A percentile compares a stretch with the other conserved stretches of the same genome.
Conservation (phyloP, 306 rosid species). For the Bauhinia variegata region DNA sequence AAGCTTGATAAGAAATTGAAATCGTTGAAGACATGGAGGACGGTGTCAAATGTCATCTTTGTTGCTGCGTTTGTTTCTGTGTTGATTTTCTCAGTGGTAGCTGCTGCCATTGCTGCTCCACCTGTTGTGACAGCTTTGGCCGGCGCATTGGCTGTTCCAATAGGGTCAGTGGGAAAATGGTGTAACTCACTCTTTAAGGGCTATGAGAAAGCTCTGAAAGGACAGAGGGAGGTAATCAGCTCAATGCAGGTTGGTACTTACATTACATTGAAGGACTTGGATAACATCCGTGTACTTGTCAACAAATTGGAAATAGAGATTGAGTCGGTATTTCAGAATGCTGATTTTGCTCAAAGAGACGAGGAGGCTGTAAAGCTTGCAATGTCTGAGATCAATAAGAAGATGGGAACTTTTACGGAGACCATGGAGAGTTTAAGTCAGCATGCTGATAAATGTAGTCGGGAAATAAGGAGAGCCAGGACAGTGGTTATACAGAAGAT, state of each 20-base stretch:
- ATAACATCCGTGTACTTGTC: conserved; percentile 55
- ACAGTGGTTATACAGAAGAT: conserved; percentile 66
- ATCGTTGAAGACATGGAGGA: conserved; percentile 65
- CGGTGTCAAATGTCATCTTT: conserved; percentile 72
- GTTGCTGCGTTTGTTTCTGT: conserved; percentile 72
- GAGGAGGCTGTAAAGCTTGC: conserved; percentile 72
- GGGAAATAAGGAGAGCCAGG: conserved; percentile 68
- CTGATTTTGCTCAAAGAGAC: conserved; percentile 68
- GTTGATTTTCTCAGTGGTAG: conserved; percentile 83
- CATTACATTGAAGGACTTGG: conserved; percentile 64
- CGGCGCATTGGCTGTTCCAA: conserved; percentile 73
- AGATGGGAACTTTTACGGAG: conserved; percentile 56
- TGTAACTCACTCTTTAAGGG: conserved; percentile 68
- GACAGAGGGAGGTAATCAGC: conserved; percentile 57
- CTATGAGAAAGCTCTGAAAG: conserved; percentile 56
- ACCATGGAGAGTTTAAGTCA: conserved; percentile 60
- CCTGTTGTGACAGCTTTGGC: conserved; percentile 76
- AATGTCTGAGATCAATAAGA: conserved; percentile 81
- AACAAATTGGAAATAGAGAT: conserved; percentile 57
- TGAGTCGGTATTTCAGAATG: conserved; percentile 51
- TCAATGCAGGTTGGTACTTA: conserved; percentile 61
- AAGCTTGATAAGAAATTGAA: conserved; percentile 80
- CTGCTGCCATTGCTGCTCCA: conserved; percentile 83
- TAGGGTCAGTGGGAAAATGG: conserved; percentile 93
- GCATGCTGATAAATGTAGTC: conserved; percentile 69